These are phyloP conservation scores for Gomphus bonarii DNA, from an alignment of 1,284 basidiomycete genomes.

Conservation along the genomic window DNA sequence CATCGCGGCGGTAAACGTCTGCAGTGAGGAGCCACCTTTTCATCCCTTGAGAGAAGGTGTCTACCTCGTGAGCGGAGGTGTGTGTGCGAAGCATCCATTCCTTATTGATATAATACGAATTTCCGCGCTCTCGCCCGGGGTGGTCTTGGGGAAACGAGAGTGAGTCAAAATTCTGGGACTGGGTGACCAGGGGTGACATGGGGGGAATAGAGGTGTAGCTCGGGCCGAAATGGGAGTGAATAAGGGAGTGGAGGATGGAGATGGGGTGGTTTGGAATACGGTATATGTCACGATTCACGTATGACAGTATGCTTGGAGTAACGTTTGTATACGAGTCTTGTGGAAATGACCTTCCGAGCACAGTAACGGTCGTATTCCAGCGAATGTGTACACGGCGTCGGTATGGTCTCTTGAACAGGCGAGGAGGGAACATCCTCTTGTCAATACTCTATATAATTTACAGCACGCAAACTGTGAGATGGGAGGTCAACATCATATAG, in stretches of 20 bases:
- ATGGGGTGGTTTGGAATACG: constrained; percentile 66
- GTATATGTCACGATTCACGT: constrained; percentile 19
- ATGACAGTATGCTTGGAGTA: constrained; percentile 38
- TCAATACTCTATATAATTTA: background rate
- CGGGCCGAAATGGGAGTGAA: constrained; percentile 76
- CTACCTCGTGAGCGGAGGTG: constrained; percentile 96
- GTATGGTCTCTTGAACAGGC: background rate
- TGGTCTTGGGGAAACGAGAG: constrained; percentile 92
- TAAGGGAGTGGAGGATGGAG: constrained; percentile 71
- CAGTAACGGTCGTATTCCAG: background rate
- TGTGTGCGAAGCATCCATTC: constrained; percentile 92
- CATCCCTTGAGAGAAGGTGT: constrained; percentile 71
- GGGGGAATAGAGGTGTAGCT: constrained; percentile 43
- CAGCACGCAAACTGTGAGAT: background rate
- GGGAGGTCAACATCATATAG: background rate
- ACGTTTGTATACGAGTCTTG: constrained; percentile 42
- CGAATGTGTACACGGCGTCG: background rate
- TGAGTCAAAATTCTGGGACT: constrained; percentile 93
- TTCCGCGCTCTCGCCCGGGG: constrained; percentile 81
- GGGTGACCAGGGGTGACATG: constrained; percentile 82
- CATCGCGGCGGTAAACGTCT: constrained; percentile 98
- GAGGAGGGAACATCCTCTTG: background rate
- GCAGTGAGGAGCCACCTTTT: constrained; percentile 88
- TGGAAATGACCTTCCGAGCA: constrained; percentile 20
- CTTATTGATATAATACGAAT: constrained; percentile 95